A percentile compares a stretch with the other conserved stretches of the same genome.
Conservation (phyloP, 306 rosid species). For the Prinsepia uniflora region DNA sequence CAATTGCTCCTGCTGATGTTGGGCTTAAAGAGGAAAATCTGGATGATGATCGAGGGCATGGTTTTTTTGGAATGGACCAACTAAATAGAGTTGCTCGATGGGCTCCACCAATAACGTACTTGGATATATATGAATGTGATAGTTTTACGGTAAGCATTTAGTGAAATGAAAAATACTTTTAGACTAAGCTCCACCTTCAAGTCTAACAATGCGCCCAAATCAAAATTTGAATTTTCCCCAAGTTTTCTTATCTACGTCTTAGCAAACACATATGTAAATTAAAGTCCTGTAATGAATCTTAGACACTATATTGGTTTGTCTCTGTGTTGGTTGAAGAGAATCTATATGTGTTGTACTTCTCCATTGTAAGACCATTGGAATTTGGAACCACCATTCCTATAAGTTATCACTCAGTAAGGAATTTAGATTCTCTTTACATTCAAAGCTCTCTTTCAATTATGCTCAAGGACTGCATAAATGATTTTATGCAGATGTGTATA, state of each 20-base stretch:
- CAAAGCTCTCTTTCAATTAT: neutral
- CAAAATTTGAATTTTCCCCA: neutral
- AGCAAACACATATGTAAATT: too few species aligned
- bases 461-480: slow-evolving; percentile 1
- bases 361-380: neutral
- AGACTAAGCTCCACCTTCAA: slow-evolving; percentile 40
- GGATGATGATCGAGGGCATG: slow-evolving; percentile 85
- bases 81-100: slow-evolving; percentile 62
- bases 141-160: slow-evolving; percentile 58
- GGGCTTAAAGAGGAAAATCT: slow-evolving; percentile 66
- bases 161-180: slow-evolving; percentile 26
- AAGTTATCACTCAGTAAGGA: neutral
- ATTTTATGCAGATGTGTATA: slow-evolving; percentile 73
- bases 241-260: neutral
- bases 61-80: slow-evolving; percentile 50
- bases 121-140: slow-evolving; percentile 64
- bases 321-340: neutral
- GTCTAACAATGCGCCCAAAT: neutral
- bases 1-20: slow-evolving; percentile 60
- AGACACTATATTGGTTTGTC: neutral
- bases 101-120: slow-evolving; percentile 87
- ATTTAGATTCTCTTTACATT: neutral
- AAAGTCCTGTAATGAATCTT: neutral
- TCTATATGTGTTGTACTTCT: neutral
- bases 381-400: neutral